Base-by-base conservation (phyloP, 192 early-diverging fungal genomes). In the Backusella tarrabulga region DNA sequence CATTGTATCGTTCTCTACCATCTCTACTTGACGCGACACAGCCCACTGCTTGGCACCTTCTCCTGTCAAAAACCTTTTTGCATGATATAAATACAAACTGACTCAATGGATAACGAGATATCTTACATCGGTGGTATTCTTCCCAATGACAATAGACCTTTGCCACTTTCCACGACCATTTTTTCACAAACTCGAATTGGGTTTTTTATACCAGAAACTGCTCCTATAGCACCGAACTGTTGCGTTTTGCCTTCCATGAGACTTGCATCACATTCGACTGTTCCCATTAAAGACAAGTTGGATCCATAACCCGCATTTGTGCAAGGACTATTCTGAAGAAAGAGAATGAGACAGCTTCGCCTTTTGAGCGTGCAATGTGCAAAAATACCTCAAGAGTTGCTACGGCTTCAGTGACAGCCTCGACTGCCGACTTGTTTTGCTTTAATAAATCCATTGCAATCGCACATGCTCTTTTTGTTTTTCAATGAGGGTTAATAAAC, bases 191-290 rank as follows among this genome's bases (percentile, higher is more conserved):
- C 84, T 19, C 80, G 73, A 17, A 97, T 93, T 4, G 95, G 92
- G 36, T 94, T 91, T 38, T 85, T 85, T 42, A 95, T 79, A 23
- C 91, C 90, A 60, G 85, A 75, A 2, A 92, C 84, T 12, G 93
- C 91, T 0, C 91, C 95, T 0, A 96, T 90, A 14, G 90, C 93
- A 3, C 91, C 94, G 87, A 95, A 96, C n/a, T 81, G 79, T n/a
- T 90, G 87, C 0, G 85, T 80, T 11, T 81, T 75, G 1, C 88
- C 85, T 41, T 87, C 79, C 94, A 95, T 96, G n/a, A 95, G 81
- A 26, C 90, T 79, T 12, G 96, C 96, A 80, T 98, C 96, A 75
- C 95, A 96, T 84, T 98, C 95, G 2, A 96, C 93, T 2, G 75
- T 77, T 1, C 93, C 94, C 0, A 83, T 70, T 0, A 93, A 79